phyloP scores from a whole-genome alignment of 768 basidiomycete genomes.

The Auricularia auricula-judae region DNA sequence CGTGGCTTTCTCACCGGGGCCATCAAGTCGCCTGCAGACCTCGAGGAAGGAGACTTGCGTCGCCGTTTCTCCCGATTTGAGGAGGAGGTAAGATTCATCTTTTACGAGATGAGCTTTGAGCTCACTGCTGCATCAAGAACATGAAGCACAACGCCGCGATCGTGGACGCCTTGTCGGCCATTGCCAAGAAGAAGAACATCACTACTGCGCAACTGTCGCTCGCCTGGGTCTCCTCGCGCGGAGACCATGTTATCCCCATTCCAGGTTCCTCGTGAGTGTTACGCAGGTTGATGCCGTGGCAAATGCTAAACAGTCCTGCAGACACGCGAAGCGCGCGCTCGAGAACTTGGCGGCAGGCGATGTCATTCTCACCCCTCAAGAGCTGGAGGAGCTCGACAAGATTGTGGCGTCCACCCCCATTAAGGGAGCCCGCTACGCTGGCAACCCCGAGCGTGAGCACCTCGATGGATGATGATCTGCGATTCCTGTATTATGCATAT shows the following conservation, averaged over 20 bases:
- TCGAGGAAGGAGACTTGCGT: conserved; percentile 33
- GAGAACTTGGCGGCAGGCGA: conserved; percentile 37
- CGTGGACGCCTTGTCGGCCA: conserved; percentile 27
- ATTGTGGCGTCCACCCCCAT: conserved; percentile 25
- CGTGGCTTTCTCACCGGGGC: conserved; percentile 42
- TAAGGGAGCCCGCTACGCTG: conserved; percentile 29
- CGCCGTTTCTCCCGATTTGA: conserved; percentile 31
- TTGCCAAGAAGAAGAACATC: conserved; percentile 32
- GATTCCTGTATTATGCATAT: not conserved
- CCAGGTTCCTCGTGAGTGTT: conserved; percentile 32
- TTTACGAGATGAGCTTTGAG: conserved; percentile 6
- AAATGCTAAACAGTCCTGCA: conserved; percentile 14
- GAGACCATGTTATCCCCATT: conserved; percentile 34
- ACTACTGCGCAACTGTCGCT: conserved; percentile 29
- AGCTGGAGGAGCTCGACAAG: conserved; percentile 29
- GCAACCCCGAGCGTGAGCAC: conserved; percentile 5
- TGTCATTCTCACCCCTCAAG: conserved; percentile 29
- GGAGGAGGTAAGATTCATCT: conserved; percentile 21
- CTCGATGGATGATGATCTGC: not conserved
- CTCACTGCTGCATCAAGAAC: conserved; percentile 17
- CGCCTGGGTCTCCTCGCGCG: conserved; percentile 31
- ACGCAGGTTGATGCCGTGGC: not conserved
- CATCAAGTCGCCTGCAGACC: conserved; percentile 28
- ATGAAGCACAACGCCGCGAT: conserved; percentile 31
- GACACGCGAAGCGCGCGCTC: conserved; percentile 28